Base-by-base conservation (phyloP, 2,329 filamentous ascomycete species). In the Cladosporium phlei region DNA sequence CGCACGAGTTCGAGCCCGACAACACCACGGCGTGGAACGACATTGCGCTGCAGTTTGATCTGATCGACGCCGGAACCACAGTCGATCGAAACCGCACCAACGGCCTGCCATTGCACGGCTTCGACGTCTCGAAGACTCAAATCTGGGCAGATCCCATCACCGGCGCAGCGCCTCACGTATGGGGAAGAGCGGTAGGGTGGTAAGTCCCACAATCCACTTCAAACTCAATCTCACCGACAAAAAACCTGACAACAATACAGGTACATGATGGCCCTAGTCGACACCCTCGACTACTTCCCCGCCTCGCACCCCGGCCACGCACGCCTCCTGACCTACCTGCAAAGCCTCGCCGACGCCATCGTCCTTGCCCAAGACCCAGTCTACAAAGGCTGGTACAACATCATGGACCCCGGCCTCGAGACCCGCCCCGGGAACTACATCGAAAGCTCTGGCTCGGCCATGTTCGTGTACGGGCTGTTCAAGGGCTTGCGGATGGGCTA, bases 371-470 rank as follows among this genome's bases (percentile, higher is more conserved):
- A 67, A 11, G 70, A 73, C 39, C 53, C 54, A 6, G 51, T 53
- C 0, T 65, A 61, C 2, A 73, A 76, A 10, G 77, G 70, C 2
- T 81, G 77, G 76, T 79, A 75, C 72, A 65, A 78, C 49, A 63
- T 80, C 22, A 70, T 80, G 65, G 69, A 69, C 48, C 69, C 72
- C 37, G 67, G 69, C 0, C 68, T 67, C 0, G 49, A 68, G 25
- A 19, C 22, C 8, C 37, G 38, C 19, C 24, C 38, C 2, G 76
- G 75, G 0, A 82, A 82, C 56, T 82, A 79, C 55, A 69, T 82
- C 27, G 78, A 82, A 66, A 75, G 72, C 30, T 78, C 74, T 37
- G 76, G 69, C 12, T 73, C 72, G 3, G 75, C 74, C 2, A 78
- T 82, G 71, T 80, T 80, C 55, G 66, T 70, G 0, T 78, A 75